Conservation (phyloP, 352 stramenopile genomes). For the Pythium sp. region DNA sequence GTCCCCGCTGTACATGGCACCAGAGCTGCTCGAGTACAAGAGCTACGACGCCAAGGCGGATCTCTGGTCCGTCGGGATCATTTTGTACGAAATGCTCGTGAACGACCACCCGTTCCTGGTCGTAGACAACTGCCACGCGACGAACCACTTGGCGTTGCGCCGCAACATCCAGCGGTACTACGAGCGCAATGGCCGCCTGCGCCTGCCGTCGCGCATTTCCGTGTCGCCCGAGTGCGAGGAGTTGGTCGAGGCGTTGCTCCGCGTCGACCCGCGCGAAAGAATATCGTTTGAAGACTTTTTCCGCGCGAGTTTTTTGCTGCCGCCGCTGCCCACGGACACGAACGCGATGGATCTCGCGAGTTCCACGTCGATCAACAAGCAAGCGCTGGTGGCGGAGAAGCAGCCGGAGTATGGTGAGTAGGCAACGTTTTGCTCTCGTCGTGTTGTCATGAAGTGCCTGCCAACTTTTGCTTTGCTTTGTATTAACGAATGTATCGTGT, state of each 20-base stretch:
- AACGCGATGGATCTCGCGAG: constrained; percentile 33
- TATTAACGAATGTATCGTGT: background rate
- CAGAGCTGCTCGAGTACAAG: constrained; percentile 81
- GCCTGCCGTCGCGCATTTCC: constrained; percentile 44
- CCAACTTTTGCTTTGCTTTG: constrained; percentile 2
- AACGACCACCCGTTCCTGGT: constrained; percentile 79
- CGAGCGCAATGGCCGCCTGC: constrained; percentile 51
- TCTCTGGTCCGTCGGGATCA: constrained; percentile 79
- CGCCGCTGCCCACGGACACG: constrained; percentile 38
- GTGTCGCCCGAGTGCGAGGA: constrained; percentile 64
- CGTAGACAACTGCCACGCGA: constrained; percentile 71
- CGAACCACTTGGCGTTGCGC: constrained; percentile 72
- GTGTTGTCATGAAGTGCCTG: background rate
- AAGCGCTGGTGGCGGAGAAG: constrained; percentile 67
- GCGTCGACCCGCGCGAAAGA: constrained; percentile 54
- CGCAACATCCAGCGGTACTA: constrained; percentile 81
- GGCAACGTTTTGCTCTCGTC: background rate
- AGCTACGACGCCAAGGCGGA: constrained; percentile 82
- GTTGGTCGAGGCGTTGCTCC: constrained; percentile 56
- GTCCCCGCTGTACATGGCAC: constrained; percentile 78
- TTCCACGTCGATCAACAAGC: constrained; percentile 41
- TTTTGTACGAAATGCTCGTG: constrained; percentile 83
- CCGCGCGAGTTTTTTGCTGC: constrained; percentile 59
- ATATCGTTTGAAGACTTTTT: constrained; percentile 85
- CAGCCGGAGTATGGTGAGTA: constrained; percentile 56